Percentiles rank a stretch among this genome's conserved stretches.
phyloP scores from a whole-genome alignment of 192 early-diverging fungal species.

The Podila minutissima region DNA sequence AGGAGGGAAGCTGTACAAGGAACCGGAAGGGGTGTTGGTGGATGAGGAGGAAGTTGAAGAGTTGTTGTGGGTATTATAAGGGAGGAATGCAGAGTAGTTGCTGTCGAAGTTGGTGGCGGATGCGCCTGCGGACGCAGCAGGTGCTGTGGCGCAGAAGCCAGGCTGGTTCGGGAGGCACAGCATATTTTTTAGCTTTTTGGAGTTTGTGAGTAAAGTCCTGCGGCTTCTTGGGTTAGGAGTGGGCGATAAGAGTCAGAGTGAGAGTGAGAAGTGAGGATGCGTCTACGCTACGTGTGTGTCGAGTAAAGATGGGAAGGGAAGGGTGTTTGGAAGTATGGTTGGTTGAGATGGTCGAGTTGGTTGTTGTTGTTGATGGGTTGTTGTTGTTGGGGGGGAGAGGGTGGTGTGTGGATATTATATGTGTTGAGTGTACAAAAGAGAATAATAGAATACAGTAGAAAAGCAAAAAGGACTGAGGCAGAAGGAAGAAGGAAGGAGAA shows the following conservation, averaged over 20 bases:
- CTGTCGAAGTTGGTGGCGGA: neutral
- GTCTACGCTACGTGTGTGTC: neutral
- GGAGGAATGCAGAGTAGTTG: neutral
- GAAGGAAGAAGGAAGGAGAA: neutral
- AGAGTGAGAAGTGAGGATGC: neutral
- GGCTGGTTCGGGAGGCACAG: constrained; percentile 2
- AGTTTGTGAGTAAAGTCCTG: neutral
- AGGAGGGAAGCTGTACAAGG: neutral
- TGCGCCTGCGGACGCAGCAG: neutral
- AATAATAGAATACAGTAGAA: neutral
- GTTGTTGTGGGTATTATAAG: neutral
- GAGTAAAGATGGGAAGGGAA: too few relatives aligned
- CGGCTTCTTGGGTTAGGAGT: neutral
- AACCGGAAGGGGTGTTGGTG: neutral
- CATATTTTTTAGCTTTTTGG: neutral
- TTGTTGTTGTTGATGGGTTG: too few relatives aligned
- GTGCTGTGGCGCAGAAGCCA: neutral
- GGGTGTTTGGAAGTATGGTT: too few relatives aligned
- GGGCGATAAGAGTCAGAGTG: neutral
- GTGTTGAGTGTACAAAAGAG: neutral
- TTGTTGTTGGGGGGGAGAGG: neutral
- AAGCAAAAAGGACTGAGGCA: neutral
- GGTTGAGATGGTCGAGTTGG: neutral
- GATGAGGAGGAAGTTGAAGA: neutral
- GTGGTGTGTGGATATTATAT: neutral